These are phyloP conservation scores for Pleurostoma richardsiae DNA, from an alignment of 2,329 filamentous ascomycete genomes.

Conservation along the genomic window DNA sequence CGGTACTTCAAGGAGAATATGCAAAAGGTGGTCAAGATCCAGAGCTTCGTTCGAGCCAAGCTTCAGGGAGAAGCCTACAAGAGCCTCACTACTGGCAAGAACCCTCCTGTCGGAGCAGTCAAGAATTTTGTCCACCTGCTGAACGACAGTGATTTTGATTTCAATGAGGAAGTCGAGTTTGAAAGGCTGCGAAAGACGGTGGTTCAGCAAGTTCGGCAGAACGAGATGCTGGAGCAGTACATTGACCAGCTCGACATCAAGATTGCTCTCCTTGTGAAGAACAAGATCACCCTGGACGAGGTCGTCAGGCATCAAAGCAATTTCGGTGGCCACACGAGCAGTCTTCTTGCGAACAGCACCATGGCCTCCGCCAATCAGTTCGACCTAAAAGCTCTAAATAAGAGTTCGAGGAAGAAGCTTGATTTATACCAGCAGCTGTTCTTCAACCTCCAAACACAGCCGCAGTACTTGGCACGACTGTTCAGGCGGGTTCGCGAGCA, in stretches of 20 bases:
- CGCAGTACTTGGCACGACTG: constrained; percentile 84
- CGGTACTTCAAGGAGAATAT: constrained; percentile 93
- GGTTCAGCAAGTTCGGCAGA: constrained; percentile 93
- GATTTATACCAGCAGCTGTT: constrained; percentile 97
- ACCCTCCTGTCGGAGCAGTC: constrained; percentile 91
- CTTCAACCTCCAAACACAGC: constrained; percentile 94
- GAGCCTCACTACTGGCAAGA: constrained; percentile 91
- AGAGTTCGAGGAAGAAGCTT: constrained; percentile 89
- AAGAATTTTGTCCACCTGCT: constrained; percentile 97
- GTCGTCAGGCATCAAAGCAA: constrained; percentile 96
- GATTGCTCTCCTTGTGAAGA: constrained; percentile 95
- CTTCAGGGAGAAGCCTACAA: constrained; percentile 98
- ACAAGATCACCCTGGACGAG: constrained; percentile 98
- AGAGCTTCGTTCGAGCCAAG: constrained; percentile 91
- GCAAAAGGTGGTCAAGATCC: constrained; percentile 98
- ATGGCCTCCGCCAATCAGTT: constrained; percentile 88
- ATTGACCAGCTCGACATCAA: constrained; percentile 99
- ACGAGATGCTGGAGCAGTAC: constrained; percentile 95
- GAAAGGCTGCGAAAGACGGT: constrained; percentile 93
- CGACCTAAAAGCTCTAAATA: constrained; percentile 95
- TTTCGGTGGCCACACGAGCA: constrained; percentile 84
- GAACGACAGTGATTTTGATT: constrained; percentile 98
- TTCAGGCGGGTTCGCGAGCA: constrained; percentile 81
- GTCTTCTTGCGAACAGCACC: constrained; percentile 79
- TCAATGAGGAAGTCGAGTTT: constrained; percentile 97